Evolutionary conservation across 1,139 yeast species (phyloP), one percentile per base, ranked within the genome.

Genomic region (Lodderomyces elongisporus): DNA sequence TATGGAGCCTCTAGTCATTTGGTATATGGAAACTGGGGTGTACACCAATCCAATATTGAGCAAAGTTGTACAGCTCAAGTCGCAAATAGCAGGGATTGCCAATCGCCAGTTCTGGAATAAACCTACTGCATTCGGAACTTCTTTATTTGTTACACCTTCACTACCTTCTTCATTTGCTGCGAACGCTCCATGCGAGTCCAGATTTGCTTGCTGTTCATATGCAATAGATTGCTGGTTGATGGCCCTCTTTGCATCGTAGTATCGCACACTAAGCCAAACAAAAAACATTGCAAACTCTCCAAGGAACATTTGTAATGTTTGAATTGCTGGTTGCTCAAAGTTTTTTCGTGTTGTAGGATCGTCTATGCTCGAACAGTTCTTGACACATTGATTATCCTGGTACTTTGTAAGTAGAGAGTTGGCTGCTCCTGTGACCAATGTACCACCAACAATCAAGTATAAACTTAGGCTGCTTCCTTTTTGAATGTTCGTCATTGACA

Each of bases 11-110:
- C 94, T 66, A 10, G 83, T 78, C 94, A 85, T 85, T 53, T 85
- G 95, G 55, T 82, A 85, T 30, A 84, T 71, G 2, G 89, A 80
- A n/a, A 84, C 94, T 0, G 94, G 93, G 2, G 79, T 78, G 51
- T 78, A 77, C 12, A 83, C 55, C 42, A 85, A 65, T 1, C 93
- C 94, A n/a, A 83, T 55, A 46, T 83, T 81, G 74, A 84, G 71
- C 46, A 84, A 57, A 0, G 93, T 83, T 2, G 94, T 84, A 3
- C 82, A 91, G 30, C 73, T 51, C 36, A 84, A 67, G 52, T 85
- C 94, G 54, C 88, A 81, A 9, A 72, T 52, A 1, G 93, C 77
- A 1, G 94, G 93, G 24, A 81, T 55, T 0, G 85, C 57, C 36
- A 66, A 55, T 38, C 54, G 52, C 17, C 54, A 36, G 34, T 58